Evolutionary conservation across 176 grass and related monocot genomes (phyloP).

Genomic region (Rhynchospora tenuis): DNA sequence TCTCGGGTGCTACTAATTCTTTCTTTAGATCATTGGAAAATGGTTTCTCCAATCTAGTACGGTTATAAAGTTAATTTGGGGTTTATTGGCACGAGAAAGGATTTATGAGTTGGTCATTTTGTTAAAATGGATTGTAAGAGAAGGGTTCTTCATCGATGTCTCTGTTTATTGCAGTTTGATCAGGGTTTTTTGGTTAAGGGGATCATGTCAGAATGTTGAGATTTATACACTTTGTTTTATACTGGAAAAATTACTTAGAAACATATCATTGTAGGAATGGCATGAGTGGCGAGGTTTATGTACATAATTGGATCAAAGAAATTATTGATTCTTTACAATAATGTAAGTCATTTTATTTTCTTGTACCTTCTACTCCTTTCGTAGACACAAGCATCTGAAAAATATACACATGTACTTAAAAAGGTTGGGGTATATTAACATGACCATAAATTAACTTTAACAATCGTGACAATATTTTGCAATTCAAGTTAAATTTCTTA

Average conservation of each 20-base stretch:
- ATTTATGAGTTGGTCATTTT: slow-evolving; percentile 42
- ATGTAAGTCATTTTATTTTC: too few species aligned
- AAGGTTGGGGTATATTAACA: too few species aligned
- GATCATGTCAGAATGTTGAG: slow-evolving; percentile 53
- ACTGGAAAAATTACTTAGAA: slow-evolving; percentile 62
- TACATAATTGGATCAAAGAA: slow-evolving; percentile 8
- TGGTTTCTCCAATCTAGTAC: slow-evolving; percentile 35
- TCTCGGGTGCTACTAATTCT: slow-evolving; percentile 44
- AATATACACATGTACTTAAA: too few species aligned
- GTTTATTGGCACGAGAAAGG: slow-evolving; percentile 50
- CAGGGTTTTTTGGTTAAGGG: slow-evolving; percentile 56
- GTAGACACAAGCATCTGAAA: too few species aligned
- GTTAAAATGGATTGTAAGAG: slow-evolving; percentile 42
- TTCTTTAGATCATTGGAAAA: slow-evolving; percentile 47
- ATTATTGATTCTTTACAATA: neutral
- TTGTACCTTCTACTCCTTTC: too few species aligned
- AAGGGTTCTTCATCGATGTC: slow-evolving; percentile 56
- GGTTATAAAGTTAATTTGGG: slow-evolving; percentile 37
- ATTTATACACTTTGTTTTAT: slow-evolving; percentile 62
- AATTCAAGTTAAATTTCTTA: too few species aligned
- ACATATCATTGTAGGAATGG: slow-evolving; percentile 27
- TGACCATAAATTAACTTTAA: too few species aligned
- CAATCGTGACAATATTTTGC: too few species aligned
- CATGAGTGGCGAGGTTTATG: neutral
- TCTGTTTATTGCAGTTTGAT: slow-evolving; percentile 48